Base-by-base conservation (phyloP, 257 asterid species). In the Gardenia jasminoides region DNA sequence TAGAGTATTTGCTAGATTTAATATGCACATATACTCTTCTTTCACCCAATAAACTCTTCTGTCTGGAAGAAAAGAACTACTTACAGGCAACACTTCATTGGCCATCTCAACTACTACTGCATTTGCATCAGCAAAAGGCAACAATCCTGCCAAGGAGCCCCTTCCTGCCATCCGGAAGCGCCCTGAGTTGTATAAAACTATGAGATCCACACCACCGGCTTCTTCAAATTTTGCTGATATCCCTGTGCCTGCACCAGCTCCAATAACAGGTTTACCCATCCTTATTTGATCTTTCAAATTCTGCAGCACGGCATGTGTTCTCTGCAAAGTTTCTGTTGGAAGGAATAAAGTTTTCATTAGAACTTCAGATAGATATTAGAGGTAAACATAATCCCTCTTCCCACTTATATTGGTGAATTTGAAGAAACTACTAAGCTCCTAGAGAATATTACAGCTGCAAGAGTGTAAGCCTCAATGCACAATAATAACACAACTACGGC, bases 191-290 rank as follows among this genome's bases (percentile, higher is more conserved):
- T 92, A 95, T 82, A 95, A 44, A 76, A 95, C 96, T 70, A 95
- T 93, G 76, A 95, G 87, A 86, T 95, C 99, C 56, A 95, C 98
- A 26, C 98, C 99, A 71, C 99, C 99, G 79, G 83, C 92, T 92
- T 95, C 98, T 90, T 95, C 99, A 89, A 95, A 93, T 88, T 95
- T 95, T 36, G 99, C 98, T 31, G 99, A 95, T 83, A 95, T 95
- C 85, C 99, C 98, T 44, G 99, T 93, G 77, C 99, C 98, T 17
- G 98, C 99, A n/a, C 99, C 99, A 78, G 98, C 98, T 73, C 98
- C 99, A 80, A 95, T 89, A 71, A 95, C 85, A 50, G 99, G 99
- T 76, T 87, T 91, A 36, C 96, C 94, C 88, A 82, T 85, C 36
- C 81, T 83, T 83, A 95, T 92, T 80, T 92, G 93, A 83, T 87